Percentiles rank a stretch among this genome's conserved stretches.
phyloP scores from a whole-genome alignment of 495 filamentous ascomycete species.

The Podospora anserina region DNA sequence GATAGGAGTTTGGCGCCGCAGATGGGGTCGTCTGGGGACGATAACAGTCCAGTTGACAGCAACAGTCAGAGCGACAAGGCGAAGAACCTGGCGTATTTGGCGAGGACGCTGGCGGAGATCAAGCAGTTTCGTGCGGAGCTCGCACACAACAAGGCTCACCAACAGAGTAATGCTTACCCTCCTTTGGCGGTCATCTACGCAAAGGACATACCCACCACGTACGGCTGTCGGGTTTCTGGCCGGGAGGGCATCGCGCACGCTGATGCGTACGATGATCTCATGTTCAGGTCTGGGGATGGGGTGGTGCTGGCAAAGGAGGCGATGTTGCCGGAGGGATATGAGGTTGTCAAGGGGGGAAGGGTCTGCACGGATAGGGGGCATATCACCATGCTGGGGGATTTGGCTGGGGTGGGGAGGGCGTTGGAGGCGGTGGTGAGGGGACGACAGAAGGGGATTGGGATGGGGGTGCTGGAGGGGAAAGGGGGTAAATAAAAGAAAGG shows the following conservation, averaged over 20 bases:
- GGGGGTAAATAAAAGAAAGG: not conserved
- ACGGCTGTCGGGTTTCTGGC: constrained; percentile 67
- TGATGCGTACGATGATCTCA: constrained; percentile 83
- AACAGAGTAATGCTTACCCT: constrained; percentile 68
- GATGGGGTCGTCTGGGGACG: constrained; percentile 32
- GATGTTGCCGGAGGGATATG: constrained; percentile 82
- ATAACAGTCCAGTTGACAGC: not conserved
- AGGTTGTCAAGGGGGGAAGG: constrained; percentile 63
- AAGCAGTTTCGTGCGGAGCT: constrained; percentile 73
- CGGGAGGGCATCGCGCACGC: constrained; percentile 61
- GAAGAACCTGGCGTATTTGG: constrained; percentile 64
- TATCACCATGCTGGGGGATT: constrained; percentile 79
- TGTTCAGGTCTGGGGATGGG: constrained; percentile 85
- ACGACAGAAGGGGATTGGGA: constrained; percentile 66
- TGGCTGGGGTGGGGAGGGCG: constrained; percentile 75
- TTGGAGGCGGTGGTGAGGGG: constrained; percentile 63
- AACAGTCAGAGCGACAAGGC: not conserved
- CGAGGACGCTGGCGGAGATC: constrained; percentile 67
- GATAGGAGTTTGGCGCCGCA: constrained; percentile 44
- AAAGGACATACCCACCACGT: constrained; percentile 81
- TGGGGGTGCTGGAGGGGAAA: constrained; percentile 34
- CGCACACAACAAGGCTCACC: constrained; percentile 55
- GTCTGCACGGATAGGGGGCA: constrained; percentile 82
- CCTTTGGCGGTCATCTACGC: constrained; percentile 84
- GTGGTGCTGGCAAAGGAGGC: constrained; percentile 83